Conservation (phyloP, 805 yeast species). For the Saccharomycopsis babjevae region DNA sequence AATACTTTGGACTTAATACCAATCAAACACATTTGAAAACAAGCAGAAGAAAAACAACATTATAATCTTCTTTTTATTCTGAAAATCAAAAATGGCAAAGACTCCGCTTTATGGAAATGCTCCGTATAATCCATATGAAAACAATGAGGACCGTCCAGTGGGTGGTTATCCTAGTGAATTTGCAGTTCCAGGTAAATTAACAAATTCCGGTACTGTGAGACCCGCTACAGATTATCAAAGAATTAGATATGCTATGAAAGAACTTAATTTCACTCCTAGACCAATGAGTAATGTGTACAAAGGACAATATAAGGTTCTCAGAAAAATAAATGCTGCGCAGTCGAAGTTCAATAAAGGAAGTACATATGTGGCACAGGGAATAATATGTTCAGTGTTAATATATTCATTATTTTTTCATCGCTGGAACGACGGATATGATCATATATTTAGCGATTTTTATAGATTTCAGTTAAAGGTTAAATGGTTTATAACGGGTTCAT, state of each 20-base stretch:
- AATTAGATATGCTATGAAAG: constrained; percentile 64
- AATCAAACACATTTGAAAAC: background rate
- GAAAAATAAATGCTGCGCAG: constrained; percentile 42
- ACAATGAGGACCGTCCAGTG: constrained; percentile 65
- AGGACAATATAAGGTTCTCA: constrained; percentile 65
- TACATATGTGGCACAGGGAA: constrained; percentile 40
- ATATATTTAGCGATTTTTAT: constrained; percentile 60
- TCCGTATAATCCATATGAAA: constrained; percentile 80
- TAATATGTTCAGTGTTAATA: constrained; percentile 39
- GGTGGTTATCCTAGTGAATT: constrained; percentile 82
- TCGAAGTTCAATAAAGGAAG: constrained; percentile 50
- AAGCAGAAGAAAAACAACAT: background rate
- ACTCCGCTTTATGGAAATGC: constrained; percentile 32
- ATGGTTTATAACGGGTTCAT: constrained; percentile 40
- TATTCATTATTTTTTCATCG: constrained; percentile 64
- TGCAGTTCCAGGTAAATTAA: constrained; percentile 51
- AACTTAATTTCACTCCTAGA: constrained; percentile 66
- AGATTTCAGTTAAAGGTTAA: constrained; percentile 48
- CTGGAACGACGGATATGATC: constrained; percentile 80
- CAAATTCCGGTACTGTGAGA: constrained; percentile 42
- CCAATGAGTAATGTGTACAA: constrained; percentile 68
- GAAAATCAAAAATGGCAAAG: background rate
- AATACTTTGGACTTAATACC: background rate
- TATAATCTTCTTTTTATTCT: background rate
- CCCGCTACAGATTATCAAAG: constrained; percentile 58